Evolutionary conservation across 257 asterid species (phyloP).

Genomic region (Lycium ferocissimum): DNA sequence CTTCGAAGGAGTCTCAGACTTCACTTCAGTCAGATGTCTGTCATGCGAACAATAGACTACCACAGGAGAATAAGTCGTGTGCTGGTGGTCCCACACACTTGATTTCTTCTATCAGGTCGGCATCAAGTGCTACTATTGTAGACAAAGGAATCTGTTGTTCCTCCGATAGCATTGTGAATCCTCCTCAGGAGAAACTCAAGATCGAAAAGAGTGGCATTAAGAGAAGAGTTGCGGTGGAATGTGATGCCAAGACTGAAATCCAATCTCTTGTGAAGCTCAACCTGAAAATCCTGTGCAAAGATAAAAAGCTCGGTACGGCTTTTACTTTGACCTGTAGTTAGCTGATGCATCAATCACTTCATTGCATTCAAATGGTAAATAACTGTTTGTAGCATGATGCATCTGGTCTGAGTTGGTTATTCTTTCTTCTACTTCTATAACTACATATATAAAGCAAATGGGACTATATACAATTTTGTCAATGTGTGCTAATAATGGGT

Average conservation of each 20-base stretch:
- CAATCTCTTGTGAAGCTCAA: slow-evolving; percentile 81
- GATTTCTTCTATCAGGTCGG: slow-evolving; percentile 38
- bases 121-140: slow-evolving; percentile 34
- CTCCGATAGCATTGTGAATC: slow-evolving; percentile 41
- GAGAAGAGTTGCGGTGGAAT: slow-evolving; percentile 37
- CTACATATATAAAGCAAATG: not conserved
- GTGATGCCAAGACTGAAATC: slow-evolving; percentile 72
- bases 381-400: slow-evolving; percentile 8
- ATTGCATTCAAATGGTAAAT: slow-evolving; percentile 1
- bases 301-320: slow-evolving; percentile 61
- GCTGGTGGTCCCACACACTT: slow-evolving; percentile 31
- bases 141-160: slow-evolving; percentile 40
- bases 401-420: not conserved
- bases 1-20: slow-evolving; percentile 33
- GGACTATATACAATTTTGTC: not conserved
- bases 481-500: not conserved
- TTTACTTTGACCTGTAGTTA: slow-evolving; percentile 13
- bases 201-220: slow-evolving; percentile 38
- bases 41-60: slow-evolving; percentile 25
- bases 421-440: slow-evolving; percentile 2
- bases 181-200: slow-evolving; percentile 42
- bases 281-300: slow-evolving; percentile 59
- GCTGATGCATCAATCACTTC: slow-evolving; percentile 23
- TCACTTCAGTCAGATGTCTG: slow-evolving; percentile 28
- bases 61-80: slow-evolving; percentile 31